These are phyloP conservation scores for Sporobolomyces phaffii DNA, from an alignment of 768 basidiomycete species.

Conservation along the genomic window DNA sequence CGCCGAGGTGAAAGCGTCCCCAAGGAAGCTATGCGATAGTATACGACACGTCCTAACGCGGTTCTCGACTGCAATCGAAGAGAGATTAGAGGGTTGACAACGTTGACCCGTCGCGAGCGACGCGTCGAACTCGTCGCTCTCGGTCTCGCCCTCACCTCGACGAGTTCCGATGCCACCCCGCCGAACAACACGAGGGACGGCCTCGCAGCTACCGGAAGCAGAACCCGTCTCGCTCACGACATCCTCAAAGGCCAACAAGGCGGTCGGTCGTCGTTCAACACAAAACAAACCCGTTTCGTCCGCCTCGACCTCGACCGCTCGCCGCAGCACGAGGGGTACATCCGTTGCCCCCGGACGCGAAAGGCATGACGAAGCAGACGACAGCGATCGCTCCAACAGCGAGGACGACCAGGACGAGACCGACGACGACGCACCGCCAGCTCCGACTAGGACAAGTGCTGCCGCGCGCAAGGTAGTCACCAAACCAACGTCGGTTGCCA, in stretches of 20 bases:
- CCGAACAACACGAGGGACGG: background rate
- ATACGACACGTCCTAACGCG: too few species aligned
- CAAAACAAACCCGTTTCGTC: slow-evolving; percentile 8
- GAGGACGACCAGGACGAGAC: background rate
- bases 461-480: too few species aligned
- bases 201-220: background rate
- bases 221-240: background rate
- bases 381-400: background rate
- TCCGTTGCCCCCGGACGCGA: background rate
- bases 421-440: background rate
- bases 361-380: background rate
- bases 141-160: background rate
- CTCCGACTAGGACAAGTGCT: too few species aligned
- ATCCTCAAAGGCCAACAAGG: background rate
- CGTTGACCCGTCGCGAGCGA: background rate
- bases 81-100: background rate
- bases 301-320: background rate
- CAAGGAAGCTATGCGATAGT: too few species aligned
- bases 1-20: too few species aligned
- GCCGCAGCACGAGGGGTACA: background rate
- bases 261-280: slow-evolving; percentile 4
- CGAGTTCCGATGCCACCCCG: background rate
- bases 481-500: too few species aligned
- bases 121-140: background rate
- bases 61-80: too few species aligned